Conservation (phyloP, 2,329 filamentous ascomycete genomes). For the Lithohypha guttulata region DNA sequence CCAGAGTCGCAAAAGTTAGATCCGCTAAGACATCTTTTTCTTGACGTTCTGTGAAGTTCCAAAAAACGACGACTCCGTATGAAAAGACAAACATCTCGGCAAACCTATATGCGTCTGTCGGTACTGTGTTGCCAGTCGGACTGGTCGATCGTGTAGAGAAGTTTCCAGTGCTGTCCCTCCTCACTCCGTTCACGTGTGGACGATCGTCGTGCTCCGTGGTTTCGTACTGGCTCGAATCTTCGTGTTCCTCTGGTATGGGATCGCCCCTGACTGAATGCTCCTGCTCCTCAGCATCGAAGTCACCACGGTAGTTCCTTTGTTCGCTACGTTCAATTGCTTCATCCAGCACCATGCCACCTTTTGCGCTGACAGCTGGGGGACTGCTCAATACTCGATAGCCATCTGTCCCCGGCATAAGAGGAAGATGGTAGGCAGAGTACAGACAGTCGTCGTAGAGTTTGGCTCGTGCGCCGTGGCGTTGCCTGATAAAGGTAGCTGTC, state of each 20-base stretch:
- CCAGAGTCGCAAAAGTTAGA: conserved; percentile 57
- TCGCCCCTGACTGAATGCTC: conserved; percentile 35
- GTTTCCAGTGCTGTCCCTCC: conserved; percentile 16
- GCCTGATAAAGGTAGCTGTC: conserved; percentile 79
- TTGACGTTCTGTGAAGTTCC: conserved; percentile 94
- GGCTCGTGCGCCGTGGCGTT: conserved; percentile 78
- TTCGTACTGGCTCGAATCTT: conserved; percentile 25
- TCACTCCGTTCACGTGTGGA: conserved; percentile 24
- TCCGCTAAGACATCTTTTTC: conserved; percentile 95
- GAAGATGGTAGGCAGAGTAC: conserved; percentile 89
- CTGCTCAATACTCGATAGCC: conserved; percentile 83
- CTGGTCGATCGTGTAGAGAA: conserved; percentile 34
- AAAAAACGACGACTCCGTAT: conserved; percentile 95
- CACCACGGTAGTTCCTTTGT: conserved; percentile 76
- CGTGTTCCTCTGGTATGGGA: conserved; percentile 19
- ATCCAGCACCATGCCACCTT: conserved; percentile 84
- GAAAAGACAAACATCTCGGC: conserved; percentile 96
- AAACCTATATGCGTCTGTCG: conserved; percentile 63
- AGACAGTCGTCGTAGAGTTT: conserved; percentile 97
- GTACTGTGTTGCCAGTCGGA: conserved; percentile 43
- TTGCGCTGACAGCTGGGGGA: conserved; percentile 82
- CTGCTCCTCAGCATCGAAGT: conserved; percentile 69
- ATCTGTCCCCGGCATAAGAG: conserved; percentile 71
- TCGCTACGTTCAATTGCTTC: conserved; percentile 95
- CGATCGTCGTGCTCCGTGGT: conserved; percentile 17